Percentiles rank a stretch among this genome's conserved stretches.
Evolutionary conservation across 1,284 basidiomycete genomes (phyloP).

Genomic region (Heterobasidion parviporum): DNA sequence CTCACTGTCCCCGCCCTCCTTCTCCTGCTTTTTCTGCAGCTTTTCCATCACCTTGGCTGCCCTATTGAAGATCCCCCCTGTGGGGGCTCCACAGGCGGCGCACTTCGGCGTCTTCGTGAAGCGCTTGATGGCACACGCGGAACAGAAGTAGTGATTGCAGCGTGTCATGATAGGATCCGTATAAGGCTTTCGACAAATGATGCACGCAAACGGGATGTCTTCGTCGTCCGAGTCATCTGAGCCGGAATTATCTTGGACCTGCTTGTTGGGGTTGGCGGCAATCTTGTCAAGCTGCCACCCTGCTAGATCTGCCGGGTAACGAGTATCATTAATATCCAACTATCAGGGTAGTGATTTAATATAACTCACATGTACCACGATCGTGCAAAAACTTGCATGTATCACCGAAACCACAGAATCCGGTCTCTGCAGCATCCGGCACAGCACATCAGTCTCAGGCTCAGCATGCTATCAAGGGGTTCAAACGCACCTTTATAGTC

Average conservation of each 20-base stretch:
- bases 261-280: constrained; percentile 56
- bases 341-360: constrained; percentile 7
- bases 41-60: constrained; percentile 79
- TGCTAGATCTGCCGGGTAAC: constrained; percentile 65
- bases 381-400: constrained; percentile 96
- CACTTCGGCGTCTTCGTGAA: constrained; percentile 95
- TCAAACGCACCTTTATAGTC: constrained; percentile 85
- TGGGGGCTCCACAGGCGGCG: constrained; percentile 88
- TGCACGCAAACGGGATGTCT: constrained; percentile 94
- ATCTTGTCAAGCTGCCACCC: constrained; percentile 97
- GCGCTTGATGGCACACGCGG: constrained; percentile 87
- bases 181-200: constrained; percentile 92
- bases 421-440: constrained; percentile 64
- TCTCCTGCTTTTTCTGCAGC: constrained; percentile 55
- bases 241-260: constrained; percentile 51
- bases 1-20: constrained; percentile 33
- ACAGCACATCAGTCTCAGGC: constrained; percentile 12
- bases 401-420: constrained; percentile 98
- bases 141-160: constrained; percentile 97
- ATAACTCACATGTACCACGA: constrained; percentile 69
- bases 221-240: constrained; percentile 60
- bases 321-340: neutral
- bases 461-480: constrained; percentile 3
- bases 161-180: constrained; percentile 93
- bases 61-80: constrained; percentile 91